A percentile compares a stretch with the other conserved stretches of the same genome.
These are phyloP conservation scores for Pythium angustatum DNA, from an alignment of 352 stramenopile genomes.

Conservation along the genomic window DNA sequence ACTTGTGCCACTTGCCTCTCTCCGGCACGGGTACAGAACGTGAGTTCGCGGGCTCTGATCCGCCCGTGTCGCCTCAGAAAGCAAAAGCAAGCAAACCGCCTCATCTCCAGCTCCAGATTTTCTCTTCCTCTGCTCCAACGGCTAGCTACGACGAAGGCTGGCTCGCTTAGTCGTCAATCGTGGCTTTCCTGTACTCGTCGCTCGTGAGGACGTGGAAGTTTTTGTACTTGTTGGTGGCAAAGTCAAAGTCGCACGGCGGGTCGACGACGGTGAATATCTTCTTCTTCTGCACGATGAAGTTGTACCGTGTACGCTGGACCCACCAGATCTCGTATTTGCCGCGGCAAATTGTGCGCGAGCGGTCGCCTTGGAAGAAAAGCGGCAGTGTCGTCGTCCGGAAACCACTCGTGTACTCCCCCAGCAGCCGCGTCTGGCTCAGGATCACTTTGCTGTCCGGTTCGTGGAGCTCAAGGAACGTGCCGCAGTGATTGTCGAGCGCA, in stretches of 20 bases:
- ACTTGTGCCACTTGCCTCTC: conserved; percentile 59
- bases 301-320: conserved; percentile 80
- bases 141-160: conserved; percentile 42
- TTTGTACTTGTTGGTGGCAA: conserved; percentile 77
- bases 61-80: conserved; percentile 8
- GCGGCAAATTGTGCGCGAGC: conserved; percentile 58
- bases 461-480: conserved; percentile 86
- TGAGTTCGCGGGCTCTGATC: neutral
- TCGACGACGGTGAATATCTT: conserved; percentile 67
- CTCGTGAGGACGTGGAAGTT: conserved; percentile 48
- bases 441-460: conserved; percentile 63
- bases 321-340: conserved; percentile 88
- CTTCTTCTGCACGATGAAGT: conserved; percentile 82
- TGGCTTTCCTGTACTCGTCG: too few species aligned
- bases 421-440: conserved; percentile 66
- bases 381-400: conserved; percentile 81
- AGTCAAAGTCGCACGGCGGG: conserved; percentile 80
- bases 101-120: conserved; percentile 11
- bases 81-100: neutral
- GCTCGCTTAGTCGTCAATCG: too few species aligned
- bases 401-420: conserved; percentile 69
- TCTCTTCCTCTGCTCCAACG: neutral
- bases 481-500: conserved; percentile 75
- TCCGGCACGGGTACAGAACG: neutral
- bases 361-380: conserved; percentile 69